A percentile compares a stretch with the other conserved stretches of the same genome.
Conservation (phyloP, 2,329 filamentous ascomycete species). For the Tolypocladium amazonense region DNA sequence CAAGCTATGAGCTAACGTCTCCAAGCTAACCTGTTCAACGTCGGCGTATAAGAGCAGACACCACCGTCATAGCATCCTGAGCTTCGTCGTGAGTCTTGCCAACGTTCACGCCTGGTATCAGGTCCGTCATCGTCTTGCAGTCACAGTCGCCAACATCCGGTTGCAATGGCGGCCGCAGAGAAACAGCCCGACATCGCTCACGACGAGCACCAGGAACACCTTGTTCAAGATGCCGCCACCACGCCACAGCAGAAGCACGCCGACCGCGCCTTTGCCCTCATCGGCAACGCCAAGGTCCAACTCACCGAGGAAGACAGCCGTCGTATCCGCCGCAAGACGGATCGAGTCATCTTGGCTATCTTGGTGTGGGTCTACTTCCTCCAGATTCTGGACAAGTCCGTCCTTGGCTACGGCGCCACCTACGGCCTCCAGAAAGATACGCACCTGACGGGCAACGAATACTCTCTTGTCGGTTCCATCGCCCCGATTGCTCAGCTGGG, state of each 20-base stretch:
- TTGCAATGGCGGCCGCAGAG: conserved; percentile 1
- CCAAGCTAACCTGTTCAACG: not conserved
- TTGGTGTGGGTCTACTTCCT: conserved; percentile 50
- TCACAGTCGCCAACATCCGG: not conserved
- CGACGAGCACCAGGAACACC: conserved; percentile 2
- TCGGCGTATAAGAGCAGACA: not conserved
- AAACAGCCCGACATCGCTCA: conserved; percentile 4
- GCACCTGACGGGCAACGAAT: conserved; percentile 39
- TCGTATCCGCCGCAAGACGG: conserved; percentile 50
- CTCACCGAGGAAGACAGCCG: conserved; percentile 11
- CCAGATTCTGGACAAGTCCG: conserved; percentile 47
- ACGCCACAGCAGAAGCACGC: not conserved
- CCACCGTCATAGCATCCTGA: not conserved
- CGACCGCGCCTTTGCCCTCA: conserved; percentile 2
- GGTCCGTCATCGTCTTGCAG: not conserved
- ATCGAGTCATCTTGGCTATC: conserved; percentile 44
- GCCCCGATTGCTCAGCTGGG: conserved; percentile 47
- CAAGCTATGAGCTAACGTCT: not conserved
- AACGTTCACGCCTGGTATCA: not conserved
- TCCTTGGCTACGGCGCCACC: conserved; percentile 46
- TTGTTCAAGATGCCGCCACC: not conserved
- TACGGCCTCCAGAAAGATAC: conserved; percentile 41
- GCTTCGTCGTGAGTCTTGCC: not conserved
- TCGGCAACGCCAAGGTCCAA: conserved; percentile 1
- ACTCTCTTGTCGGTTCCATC: conserved; percentile 47